Evolutionary conservation across 208 protist species (phyloP), one percentile per base, ranked within the genome.

Genomic region (Leishmania braziliensis): DNA sequence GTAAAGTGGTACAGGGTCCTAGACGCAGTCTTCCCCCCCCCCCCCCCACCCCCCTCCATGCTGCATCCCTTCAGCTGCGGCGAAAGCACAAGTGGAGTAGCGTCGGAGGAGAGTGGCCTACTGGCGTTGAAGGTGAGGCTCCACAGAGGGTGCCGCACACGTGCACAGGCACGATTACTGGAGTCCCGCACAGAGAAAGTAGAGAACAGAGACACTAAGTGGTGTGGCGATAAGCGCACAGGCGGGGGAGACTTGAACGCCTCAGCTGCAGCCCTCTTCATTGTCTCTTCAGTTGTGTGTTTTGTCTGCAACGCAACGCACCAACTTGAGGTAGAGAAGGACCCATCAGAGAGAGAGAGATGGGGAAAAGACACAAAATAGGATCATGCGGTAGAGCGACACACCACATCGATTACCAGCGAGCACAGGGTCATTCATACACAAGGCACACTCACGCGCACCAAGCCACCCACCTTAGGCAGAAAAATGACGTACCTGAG

Each of bases 341-440:
- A 26, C 33, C 3, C 18, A 26, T 48, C 65, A 70, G 33, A 39
- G 16, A 70, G 36, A 46, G 60, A 54, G 12, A 39, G 26, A 33
- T 14, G 29, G n/a, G n/a, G n/a, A 39, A 12, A 12, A 9, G 43
- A 18, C 4, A 14, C 29, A 5, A 5, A 9, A 73, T 10, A 0
- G 46, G 69, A 53, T 10, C 16, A 51, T 43, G 9, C 14, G 23
- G 12, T 43, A 29, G 78, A 18, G 51, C 54, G 63, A 54, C 29
- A 73, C 50, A 65, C 51, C 77, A 46, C 65, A 58, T 85, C 26
- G 75, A 39, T 79, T 70, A 85, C 70, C 76, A 46, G 75, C 68
- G 43, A 60, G 10, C 18, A 72, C 18, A 29, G 18, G 16, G 12
- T 39, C 43, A 48, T n/a, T n/a, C 43, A 0, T 18, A 12, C 68